A percentile compares a stretch with the other conserved stretches of the same genome.
Conservation (phyloP, 192 early-diverging fungal genomes). For the Entomortierella lignicola region DNA sequence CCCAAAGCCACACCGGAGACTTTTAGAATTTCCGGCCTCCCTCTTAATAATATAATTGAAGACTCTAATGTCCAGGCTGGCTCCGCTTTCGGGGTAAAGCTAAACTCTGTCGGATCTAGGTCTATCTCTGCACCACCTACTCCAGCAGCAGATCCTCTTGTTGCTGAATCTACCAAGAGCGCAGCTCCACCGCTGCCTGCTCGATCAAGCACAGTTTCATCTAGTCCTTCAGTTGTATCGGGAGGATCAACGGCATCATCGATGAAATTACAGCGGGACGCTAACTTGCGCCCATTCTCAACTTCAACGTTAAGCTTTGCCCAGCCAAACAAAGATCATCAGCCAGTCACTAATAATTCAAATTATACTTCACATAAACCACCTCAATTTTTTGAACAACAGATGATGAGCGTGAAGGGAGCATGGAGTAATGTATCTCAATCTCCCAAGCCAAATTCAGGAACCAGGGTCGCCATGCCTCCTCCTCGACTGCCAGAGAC, state of each 20-base stretch:
- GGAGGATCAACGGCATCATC: slow-evolving; percentile 7
- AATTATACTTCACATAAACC: too few relatives aligned
- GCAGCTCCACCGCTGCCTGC: slow-evolving; percentile 27
- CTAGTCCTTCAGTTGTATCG: slow-evolving; percentile 1
- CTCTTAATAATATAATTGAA: neutral
- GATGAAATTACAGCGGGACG: neutral
- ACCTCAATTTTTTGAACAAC: neutral
- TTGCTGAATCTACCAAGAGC: neutral
- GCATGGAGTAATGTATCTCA: neutral
- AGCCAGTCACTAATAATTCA: neutral
- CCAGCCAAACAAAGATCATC: neutral
- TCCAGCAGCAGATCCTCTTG: slow-evolving; percentile 23
- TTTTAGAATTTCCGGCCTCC: neutral
- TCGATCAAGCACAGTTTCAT: slow-evolving; percentile 24
- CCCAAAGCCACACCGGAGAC: slow-evolving; percentile 2
- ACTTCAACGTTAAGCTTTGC: neutral
- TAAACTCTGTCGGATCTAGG: slow-evolving; percentile 31
- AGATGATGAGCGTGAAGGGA: neutral
- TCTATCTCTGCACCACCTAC: slow-evolving; percentile 4
- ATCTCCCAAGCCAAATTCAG: neutral
- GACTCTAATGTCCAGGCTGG: neutral
- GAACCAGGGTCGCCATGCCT: slow-evolving; percentile 18
- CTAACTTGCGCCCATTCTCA: slow-evolving; percentile 5
- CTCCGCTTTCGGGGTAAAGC: slow-evolving; percentile 29
- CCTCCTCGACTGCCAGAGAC: slow-evolving; percentile 16